Conservation (phyloP, 2,329 filamentous ascomycete species). For the Juglanconis sp. region DNA sequence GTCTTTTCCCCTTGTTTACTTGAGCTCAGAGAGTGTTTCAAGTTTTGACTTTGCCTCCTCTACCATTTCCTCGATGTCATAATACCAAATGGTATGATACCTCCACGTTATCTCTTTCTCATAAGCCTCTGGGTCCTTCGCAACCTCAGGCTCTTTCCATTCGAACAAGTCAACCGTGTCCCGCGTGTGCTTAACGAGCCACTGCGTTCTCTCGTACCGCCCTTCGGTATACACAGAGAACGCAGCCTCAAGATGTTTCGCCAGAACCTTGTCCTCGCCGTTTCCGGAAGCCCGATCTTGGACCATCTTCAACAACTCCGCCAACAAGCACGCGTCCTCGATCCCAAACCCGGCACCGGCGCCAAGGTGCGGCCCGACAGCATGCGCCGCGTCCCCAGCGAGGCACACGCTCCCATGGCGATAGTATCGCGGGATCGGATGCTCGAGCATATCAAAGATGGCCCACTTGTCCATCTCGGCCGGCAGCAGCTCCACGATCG, state of each 20-base stretch:
- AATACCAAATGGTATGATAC: conserved; percentile 36
- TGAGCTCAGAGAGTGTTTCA: background rate
- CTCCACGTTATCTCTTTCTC: conserved; percentile 33
- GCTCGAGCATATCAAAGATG: conserved; percentile 48
- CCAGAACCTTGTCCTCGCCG: background rate
- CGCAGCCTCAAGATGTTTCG: conserved; percentile 20
- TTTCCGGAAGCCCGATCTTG: conserved; percentile 5
- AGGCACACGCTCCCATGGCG: conserved; percentile 42
- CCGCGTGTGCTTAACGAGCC: conserved; percentile 38
- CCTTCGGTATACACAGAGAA: conserved; percentile 36
- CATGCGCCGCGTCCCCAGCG: conserved; percentile 56
- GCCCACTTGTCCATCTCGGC: conserved; percentile 52
- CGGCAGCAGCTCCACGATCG: conserved; percentile 42
- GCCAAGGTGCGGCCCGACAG: conserved; percentile 51
- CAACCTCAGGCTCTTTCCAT: conserved; percentile 29
- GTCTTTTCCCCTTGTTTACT: background rate
- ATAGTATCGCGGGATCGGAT: conserved; percentile 43
- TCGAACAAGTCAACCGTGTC: conserved; percentile 38
- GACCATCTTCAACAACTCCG: conserved; percentile 29
- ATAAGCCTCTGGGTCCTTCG: conserved; percentile 34
- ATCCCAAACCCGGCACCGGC: conserved; percentile 55
- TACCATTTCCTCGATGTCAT: conserved; percentile 33
- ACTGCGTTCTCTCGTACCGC: conserved; percentile 39
- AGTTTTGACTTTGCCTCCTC: conserved; percentile 14
- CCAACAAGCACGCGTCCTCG: conserved; percentile 49